Conservation (phyloP, 2,329 filamentous ascomycete genomes). For the Fusarium graminum region DNA sequence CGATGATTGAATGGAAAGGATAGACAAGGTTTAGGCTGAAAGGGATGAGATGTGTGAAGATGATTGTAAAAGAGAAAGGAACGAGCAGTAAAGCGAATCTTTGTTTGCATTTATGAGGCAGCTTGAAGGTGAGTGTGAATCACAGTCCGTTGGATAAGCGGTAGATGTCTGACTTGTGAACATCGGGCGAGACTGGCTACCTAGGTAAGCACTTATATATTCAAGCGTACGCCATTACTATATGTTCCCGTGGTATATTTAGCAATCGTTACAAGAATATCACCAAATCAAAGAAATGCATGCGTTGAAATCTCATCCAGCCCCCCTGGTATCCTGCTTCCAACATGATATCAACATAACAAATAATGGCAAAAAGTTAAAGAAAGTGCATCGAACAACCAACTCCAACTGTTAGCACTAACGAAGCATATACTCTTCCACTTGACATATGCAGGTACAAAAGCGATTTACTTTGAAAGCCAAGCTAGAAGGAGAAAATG, state of each 20-base stretch:
- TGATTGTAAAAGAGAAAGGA: neutral
- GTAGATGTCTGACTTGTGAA: neutral
- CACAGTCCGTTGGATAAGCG: neutral
- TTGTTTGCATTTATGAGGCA: constrained; percentile 8
- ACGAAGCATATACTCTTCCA: neutral
- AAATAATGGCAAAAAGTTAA: constrained; percentile 4
- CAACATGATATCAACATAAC: neutral
- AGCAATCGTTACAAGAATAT: too few species aligned
- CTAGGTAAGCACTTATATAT: too few species aligned
- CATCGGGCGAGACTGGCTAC: neutral
- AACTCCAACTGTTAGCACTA: neutral
- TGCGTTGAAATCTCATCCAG: neutral
- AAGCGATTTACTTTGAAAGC: neutral
- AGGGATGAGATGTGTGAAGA: neutral
- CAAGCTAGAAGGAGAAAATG: neutral
- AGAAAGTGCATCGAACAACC: constrained; percentile 1
- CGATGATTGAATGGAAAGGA: neutral
- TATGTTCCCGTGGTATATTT: too few species aligned
- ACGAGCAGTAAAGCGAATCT: neutral
- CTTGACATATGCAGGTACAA: neutral
- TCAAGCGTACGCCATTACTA: too few species aligned
- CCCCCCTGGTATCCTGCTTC: neutral
- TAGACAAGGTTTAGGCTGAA: neutral
- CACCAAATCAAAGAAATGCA: neutral
- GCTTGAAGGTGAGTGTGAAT: constrained; percentile 9